Percentiles rank a stretch among this genome's conserved stretches.
Evolutionary conservation across 1,139 yeast species (phyloP).

Genomic region (Hansenula lynferdii): DNA sequence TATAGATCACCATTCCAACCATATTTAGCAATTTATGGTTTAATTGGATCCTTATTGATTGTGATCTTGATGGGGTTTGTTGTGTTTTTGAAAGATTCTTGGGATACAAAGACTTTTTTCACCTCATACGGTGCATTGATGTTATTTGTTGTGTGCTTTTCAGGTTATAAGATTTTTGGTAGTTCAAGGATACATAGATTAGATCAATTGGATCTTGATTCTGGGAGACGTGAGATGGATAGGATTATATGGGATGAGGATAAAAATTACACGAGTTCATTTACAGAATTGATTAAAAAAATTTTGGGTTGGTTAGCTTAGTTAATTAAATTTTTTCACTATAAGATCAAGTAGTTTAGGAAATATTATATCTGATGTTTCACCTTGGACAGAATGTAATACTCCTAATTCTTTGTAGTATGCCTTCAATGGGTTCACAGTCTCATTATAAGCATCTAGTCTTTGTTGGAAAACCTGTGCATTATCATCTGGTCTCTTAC

Average conservation of each 20-base stretch:
- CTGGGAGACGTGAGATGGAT: slow-evolving; percentile 75
- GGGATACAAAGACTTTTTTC: slow-evolving; percentile 63
- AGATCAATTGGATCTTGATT: slow-evolving; percentile 68
- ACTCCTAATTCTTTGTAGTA: slow-evolving; percentile 53
- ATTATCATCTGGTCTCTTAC: slow-evolving; percentile 79
- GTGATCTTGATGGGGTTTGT: slow-evolving; percentile 67
- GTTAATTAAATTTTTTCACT: slow-evolving; percentile 15
- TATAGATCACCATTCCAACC: slow-evolving; percentile 78
- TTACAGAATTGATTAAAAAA: slow-evolving; percentile 25
- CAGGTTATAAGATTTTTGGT: slow-evolving; percentile 49
- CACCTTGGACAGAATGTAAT: slow-evolving; percentile 59
- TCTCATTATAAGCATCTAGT: slow-evolving; percentile 54
- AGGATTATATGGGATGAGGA: slow-evolving; percentile 69
- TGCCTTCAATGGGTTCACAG: slow-evolving; percentile 59
- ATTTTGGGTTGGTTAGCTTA: slow-evolving; percentile 19
- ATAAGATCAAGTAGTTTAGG: slow-evolving; percentile 57
- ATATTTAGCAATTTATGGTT: slow-evolving; percentile 63
- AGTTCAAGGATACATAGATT: slow-evolving; percentile 50
- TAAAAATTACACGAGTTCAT: slow-evolving; percentile 28
- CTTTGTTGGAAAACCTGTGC: slow-evolving; percentile 64
- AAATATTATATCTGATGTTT: slow-evolving; percentile 77
- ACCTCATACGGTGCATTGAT: slow-evolving; percentile 64
- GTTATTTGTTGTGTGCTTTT: slow-evolving; percentile 48
- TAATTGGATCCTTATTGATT: slow-evolving; percentile 49
- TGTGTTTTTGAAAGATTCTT: slow-evolving; percentile 50